These are phyloP conservation scores for Lyophyllum atratum DNA, from an alignment of 768 basidiomycete genomes.

Conservation along the genomic window DNA sequence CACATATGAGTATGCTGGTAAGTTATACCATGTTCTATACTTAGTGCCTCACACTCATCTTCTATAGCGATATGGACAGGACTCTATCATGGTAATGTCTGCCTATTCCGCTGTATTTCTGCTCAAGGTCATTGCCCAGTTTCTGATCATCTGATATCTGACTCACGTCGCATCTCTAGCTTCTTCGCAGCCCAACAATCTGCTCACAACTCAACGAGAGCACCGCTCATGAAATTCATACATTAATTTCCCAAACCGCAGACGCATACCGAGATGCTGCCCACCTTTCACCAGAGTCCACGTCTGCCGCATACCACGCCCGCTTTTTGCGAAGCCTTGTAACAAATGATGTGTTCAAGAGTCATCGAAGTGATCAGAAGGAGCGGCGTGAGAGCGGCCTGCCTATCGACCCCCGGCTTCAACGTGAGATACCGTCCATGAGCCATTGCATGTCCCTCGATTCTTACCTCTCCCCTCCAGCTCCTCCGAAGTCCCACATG, in stretches of 20 bases:
- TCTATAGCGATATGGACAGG: constrained; percentile 77
- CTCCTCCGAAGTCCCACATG: constrained; percentile 23
- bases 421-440: constrained; percentile 40
- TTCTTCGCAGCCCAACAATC: constrained; percentile 66
- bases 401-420: constrained; percentile 57
- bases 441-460: not conserved
- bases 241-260: constrained; percentile 66
- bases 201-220: constrained; percentile 59
- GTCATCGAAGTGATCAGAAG: constrained; percentile 41
- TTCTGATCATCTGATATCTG: not conserved
- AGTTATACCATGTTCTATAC: constrained; percentile 21
- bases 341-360: constrained; percentile 59
- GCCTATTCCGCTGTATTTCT: constrained; percentile 84
- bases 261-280: constrained; percentile 80
- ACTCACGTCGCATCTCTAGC: constrained; percentile 38
- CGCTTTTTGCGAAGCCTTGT: constrained; percentile 77
- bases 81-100: constrained; percentile 83
- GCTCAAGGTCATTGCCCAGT: constrained; percentile 53
- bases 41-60: not conserved
- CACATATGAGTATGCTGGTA: constrained; percentile 73
- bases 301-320: constrained; percentile 74
- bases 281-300: constrained; percentile 56
- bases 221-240: constrained; percentile 65
- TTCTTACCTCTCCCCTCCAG: constrained; percentile 20
- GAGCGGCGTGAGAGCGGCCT: constrained; percentile 40